Evolutionary conservation across 768 basidiomycete species (phyloP), one percentile per base, ranked within the genome.

Genomic region (Chalciporus chontae): DNA sequence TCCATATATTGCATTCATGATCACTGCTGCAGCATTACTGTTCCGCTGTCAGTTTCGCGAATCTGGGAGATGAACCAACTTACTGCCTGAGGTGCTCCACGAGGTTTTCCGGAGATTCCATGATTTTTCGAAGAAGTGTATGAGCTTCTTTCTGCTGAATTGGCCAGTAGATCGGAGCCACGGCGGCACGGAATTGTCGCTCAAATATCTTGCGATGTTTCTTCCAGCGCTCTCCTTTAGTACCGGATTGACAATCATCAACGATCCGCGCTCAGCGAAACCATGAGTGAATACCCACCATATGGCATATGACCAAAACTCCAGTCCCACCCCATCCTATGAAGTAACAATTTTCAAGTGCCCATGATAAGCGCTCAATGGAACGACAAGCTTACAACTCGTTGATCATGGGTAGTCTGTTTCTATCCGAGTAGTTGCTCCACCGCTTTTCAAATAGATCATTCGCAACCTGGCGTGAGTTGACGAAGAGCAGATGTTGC

Each of bases 361-460:
- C n/a, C 8, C 32, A 15, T 32, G 14, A 2, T 9, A 32, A 1
- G 21, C 21, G 21, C 32, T 13, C 32, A 2, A 15, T 2, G 21
- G 32, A 36, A 31, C 27, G 51, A 38, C 34, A 23, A 40, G 63
- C 71, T 47, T 48, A 77, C 77, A 81, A 53, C 19, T 76, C 75
- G 47, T 77, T 72, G 49, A 77, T 74, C 79, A 81, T 80, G 0
- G 70, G 66, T 8, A 76, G 65, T 50, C 71, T 54, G 34, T 64
- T 69, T 39, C 79, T 73, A 55, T 80, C 79, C 5, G 83, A 81
- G 53, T 83, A 84, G 43, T 79, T 81, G 15, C 66, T 57, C 26
- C 76, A 78, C 14, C 77, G 70, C 53, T 76, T 81, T 46, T 83
- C 81, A 29, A 84, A 77, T 1, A 84, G 71, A 23, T 83, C 81